Conservation (phyloP, 2,329 filamentous ascomycete genomes). For the Uncinocarpus reesii region DNA sequence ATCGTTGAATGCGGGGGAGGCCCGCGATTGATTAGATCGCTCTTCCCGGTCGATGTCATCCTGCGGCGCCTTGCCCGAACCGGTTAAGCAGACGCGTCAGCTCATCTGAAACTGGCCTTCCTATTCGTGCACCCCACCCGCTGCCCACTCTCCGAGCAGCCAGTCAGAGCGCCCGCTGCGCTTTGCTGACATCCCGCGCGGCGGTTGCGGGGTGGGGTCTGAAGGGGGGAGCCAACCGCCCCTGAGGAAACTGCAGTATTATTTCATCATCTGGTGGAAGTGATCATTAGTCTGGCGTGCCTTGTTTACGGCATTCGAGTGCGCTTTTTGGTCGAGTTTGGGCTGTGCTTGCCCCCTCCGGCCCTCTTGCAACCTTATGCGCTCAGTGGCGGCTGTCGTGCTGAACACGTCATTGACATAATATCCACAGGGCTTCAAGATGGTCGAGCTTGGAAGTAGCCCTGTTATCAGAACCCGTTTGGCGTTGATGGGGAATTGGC, state of each 20-base stretch:
- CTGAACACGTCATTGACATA: background rate
- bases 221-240: background rate
- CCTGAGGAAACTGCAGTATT: slow-evolving; percentile 3
- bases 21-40: background rate
- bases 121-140: background rate
- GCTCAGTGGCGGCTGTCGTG: background rate
- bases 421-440: background rate
- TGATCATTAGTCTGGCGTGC: slow-evolving; percentile 2
- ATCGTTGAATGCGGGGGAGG: slow-evolving; percentile 6
- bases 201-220: background rate
- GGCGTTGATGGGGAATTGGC: no score
- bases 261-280: slow-evolving; percentile 1
- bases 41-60: no score
- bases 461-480: no score
- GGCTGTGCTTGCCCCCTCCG: background rate
- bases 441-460: no score
- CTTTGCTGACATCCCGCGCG: slow-evolving; percentile 1
- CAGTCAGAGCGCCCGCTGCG: background rate
- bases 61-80: slow-evolving; percentile 1
- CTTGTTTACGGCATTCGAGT: no score
- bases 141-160: background rate
- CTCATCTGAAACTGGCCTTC: slow-evolving; percentile 8
- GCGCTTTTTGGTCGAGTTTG: no score
- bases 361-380: background rate
- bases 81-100: slow-evolving; percentile 14